phyloP scores from a whole-genome alignment of 805 yeast genomes.

The Zygosaccharomyces siamensis region DNA sequence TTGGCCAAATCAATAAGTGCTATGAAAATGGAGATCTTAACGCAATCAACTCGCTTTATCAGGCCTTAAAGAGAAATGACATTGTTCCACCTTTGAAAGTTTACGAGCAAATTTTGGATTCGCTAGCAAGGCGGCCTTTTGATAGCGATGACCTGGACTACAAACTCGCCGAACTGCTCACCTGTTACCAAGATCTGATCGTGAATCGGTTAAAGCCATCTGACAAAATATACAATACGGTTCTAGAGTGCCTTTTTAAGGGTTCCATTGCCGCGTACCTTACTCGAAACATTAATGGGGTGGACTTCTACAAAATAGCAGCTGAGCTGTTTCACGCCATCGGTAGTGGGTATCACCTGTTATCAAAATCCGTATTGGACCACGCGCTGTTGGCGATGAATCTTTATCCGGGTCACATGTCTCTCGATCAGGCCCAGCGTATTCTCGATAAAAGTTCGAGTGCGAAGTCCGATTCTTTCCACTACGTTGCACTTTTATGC shows the following conservation, averaged over 20 bases:
- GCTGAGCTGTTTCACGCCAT: conserved; percentile 44
- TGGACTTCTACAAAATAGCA: conserved; percentile 47
- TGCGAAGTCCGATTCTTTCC: conserved; percentile 29
- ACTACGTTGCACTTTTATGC: conserved; percentile 39
- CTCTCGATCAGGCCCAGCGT: conserved; percentile 31
- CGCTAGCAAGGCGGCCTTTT: conserved; percentile 48
- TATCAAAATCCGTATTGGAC: conserved; percentile 41
- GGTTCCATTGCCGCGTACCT: conserved; percentile 44
- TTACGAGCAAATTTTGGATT: conserved; percentile 51
- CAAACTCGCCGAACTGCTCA: conserved; percentile 56
- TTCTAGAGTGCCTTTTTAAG: conserved; percentile 46
- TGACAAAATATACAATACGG: conserved; percentile 47
- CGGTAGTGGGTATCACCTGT: conserved; percentile 39
- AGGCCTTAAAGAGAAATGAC: conserved; percentile 39
- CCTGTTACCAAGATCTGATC: conserved; percentile 64
- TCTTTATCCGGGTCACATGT: conserved; percentile 37
- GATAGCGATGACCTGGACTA: conserved; percentile 53
- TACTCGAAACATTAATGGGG: conserved; percentile 38
- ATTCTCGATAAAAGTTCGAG: conserved; percentile 30
- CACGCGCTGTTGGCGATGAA: conserved; percentile 44
- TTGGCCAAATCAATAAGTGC: conserved; percentile 30
- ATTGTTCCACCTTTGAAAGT: conserved; percentile 47
- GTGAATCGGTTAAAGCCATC: conserved; percentile 52
- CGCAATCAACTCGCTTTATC: conserved; percentile 38
- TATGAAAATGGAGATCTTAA: conserved; percentile 30